Percentiles rank a stretch among this genome's conserved stretches.
Conservation (phyloP, 805 yeast species). For the Cyberlindnera misumaiensis region DNA sequence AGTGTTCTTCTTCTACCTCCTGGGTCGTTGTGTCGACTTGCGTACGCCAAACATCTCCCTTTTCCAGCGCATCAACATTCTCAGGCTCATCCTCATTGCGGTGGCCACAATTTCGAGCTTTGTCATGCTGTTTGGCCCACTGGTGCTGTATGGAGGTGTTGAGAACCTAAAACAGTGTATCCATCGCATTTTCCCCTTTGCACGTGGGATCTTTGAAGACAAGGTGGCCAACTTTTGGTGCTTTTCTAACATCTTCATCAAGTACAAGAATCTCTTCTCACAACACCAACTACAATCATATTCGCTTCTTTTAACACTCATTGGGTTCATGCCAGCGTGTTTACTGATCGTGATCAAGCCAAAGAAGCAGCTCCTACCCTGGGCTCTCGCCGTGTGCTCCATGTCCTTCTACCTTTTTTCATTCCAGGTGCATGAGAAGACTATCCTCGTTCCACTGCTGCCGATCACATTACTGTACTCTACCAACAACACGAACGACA, state of each 20-base stretch:
- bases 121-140: constrained; percentile 49
- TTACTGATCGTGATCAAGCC: constrained; percentile 44
- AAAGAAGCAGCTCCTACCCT: constrained; percentile 44
- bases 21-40: constrained; percentile 40
- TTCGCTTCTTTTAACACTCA: constrained; percentile 48
- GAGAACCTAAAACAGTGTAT: constrained; percentile 36
- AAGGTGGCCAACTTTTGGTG: constrained; percentile 98
- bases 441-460: constrained; percentile 78
- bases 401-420: constrained; percentile 86
- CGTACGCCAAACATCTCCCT: constrained; percentile 7
- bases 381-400: constrained; percentile 78
- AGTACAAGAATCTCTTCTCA: constrained; percentile 53
- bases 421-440: constrained; percentile 94
- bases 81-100: constrained; percentile 56
- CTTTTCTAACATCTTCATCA: constrained; percentile 72
- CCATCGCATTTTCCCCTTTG: constrained; percentile 87
- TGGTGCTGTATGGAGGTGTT: constrained; percentile 39
- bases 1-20: constrained; percentile 71
- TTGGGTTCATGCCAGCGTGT: constrained; percentile 52
- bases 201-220: constrained; percentile 92
- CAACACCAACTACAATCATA: constrained; percentile 51
- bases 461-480: constrained; percentile 67
- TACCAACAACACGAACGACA: constrained; percentile 47
- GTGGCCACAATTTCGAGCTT: constrained; percentile 55
- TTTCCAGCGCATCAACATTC: constrained; percentile 37